phyloP scores from a whole-genome alignment of 2,329 filamentous ascomycete genomes.

The Cordyceps pruinosa region DNA sequence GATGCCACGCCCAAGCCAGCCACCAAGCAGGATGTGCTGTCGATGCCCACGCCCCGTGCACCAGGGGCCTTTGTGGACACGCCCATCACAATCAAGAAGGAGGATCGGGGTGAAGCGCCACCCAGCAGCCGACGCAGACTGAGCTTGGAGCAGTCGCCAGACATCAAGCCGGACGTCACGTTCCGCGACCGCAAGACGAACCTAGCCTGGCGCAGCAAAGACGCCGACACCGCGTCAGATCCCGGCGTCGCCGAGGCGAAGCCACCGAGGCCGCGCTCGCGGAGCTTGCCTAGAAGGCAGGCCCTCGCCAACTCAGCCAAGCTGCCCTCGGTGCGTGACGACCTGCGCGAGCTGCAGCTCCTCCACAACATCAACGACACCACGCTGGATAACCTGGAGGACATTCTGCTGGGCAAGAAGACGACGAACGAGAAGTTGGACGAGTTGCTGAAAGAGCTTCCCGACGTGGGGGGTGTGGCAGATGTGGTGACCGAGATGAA shows the following conservation, averaged over 20 bases:
- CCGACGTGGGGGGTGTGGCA: conserved; percentile 5
- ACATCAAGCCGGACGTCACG: conserved; percentile 15
- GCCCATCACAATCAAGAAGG: conserved; percentile 39
- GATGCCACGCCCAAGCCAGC: conserved; percentile 39
- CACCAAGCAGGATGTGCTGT: conserved; percentile 36
- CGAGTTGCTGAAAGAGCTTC: conserved; percentile 20
- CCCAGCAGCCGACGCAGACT: not conserved
- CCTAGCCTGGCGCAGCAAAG: conserved; percentile 19
- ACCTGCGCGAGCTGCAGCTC: conserved; percentile 46
- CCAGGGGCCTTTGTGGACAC: conserved; percentile 53
- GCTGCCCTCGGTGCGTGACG: conserved; percentile 48
- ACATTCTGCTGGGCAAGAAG: conserved; percentile 37
- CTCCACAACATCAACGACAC: conserved; percentile 51
- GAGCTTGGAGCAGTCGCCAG: conserved; percentile 11
- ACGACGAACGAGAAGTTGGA: conserved; percentile 20
- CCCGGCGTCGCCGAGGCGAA: conserved; percentile 6
- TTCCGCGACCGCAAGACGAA: conserved; percentile 22
- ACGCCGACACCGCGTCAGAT: conserved; percentile 25
- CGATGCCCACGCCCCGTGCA: conserved; percentile 47
- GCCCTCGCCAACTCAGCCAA: conserved; percentile 47
- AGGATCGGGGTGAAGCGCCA: conserved; percentile 14
- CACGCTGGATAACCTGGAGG: conserved; percentile 51
- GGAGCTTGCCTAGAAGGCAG: conserved; percentile 37
- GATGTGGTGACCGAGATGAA: not conserved
- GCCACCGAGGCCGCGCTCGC: conserved; percentile 18